Conservation (phyloP, 345 rosid species). For the Psidium guajava region DNA sequence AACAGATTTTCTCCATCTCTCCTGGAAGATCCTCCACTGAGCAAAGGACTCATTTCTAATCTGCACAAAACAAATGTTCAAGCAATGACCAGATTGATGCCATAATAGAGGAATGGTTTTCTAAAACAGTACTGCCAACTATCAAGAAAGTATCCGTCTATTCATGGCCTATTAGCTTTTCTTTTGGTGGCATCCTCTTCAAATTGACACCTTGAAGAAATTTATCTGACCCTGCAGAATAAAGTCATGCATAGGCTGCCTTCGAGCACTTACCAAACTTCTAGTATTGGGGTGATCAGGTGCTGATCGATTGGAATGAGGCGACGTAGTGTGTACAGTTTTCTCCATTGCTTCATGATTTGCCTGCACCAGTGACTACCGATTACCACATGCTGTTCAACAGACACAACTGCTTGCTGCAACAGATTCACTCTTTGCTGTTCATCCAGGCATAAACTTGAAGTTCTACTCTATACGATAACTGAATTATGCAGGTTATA, state of each 20-base stretch:
- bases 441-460: background rate
- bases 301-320: background rate
- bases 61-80: conserved; percentile 14
- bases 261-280: background rate
- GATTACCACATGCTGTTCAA: background rate
- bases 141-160: background rate
- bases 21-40: conserved; percentile 42
- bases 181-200: background rate
- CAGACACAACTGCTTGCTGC: background rate
- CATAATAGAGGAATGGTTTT: background rate
- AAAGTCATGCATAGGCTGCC: background rate
- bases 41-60: conserved; percentile 27
- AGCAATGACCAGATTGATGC: background rate
- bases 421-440: background rate
- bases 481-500: background rate
- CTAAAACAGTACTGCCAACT: background rate
- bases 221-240: background rate
- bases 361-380: conserved; percentile 9
- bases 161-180: background rate
- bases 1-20: conserved; percentile 64
- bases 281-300: background rate
- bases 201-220: background rate
- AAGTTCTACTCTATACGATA: background rate
- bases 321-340: background rate
- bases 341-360: conserved; percentile 1